Percentiles rank a stretch among this genome's conserved stretches.
Evolutionary conservation across 306 rosid species (phyloP).

Genomic region (Argentina anserina): DNA sequence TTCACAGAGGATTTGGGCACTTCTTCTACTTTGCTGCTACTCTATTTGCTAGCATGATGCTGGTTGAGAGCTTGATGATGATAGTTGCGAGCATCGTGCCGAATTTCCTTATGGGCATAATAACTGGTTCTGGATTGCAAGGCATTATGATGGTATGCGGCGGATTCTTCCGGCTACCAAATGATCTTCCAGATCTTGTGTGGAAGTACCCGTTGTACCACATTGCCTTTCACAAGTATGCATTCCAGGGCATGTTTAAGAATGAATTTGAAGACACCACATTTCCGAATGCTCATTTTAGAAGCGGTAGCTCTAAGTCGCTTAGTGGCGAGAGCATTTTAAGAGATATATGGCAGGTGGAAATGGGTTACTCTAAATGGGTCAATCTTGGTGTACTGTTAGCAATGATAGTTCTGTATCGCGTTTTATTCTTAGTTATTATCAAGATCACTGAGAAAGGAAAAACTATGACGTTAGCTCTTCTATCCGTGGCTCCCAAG

Average conservation of each 20-base stretch:
- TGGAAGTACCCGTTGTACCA: conserved; percentile 62
- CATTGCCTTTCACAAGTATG: conserved; percentile 57
- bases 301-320: neutral
- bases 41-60: conserved; percentile 43
- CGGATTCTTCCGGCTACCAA: conserved; percentile 58
- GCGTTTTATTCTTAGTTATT: conserved; percentile 43
- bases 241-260: conserved; percentile 60
- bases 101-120: conserved; percentile 69
- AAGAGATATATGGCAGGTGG: conserved; percentile 30
- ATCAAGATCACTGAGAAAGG: conserved; percentile 45
- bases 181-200: conserved; percentile 42
- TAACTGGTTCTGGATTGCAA: conserved; percentile 67
- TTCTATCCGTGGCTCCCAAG: conserved; percentile 10
- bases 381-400: conserved; percentile 50
- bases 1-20: conserved; percentile 36
- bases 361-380: conserved; percentile 64
- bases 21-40: conserved; percentile 36
- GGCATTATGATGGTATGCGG: conserved; percentile 52
- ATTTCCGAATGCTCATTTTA: conserved; percentile 9
- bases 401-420: conserved; percentile 52
- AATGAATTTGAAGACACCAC: conserved; percentile 53
- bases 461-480: conserved; percentile 23
- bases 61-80: conserved; percentile 85
- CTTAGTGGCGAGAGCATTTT: conserved; percentile 38
- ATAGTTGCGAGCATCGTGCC: conserved; percentile 65